Evolutionary conservation across 345 rosid species (phyloP).

Genomic region (Toxicodendron radicans): DNA sequence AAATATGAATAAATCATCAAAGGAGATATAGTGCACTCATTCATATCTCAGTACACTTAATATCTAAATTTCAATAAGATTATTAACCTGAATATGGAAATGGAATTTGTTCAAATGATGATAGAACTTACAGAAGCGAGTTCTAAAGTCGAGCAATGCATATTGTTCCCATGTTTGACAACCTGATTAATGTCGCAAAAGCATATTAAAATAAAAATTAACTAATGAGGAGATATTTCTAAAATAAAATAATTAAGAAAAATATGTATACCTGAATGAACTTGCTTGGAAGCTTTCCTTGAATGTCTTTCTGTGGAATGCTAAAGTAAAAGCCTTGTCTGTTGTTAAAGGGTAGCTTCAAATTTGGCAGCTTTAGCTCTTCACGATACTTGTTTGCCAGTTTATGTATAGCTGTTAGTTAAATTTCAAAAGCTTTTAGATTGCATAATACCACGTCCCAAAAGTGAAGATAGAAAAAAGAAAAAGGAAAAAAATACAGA

Average conservation of each 20-base stretch:
- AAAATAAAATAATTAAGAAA: constrained; percentile 17
- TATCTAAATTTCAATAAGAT: constrained; percentile 6
- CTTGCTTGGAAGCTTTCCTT: constrained; percentile 88
- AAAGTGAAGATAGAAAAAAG: constrained; percentile 6
- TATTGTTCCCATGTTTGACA: constrained; percentile 85
- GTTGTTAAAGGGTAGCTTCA: constrained; percentile 94
- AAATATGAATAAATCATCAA: neutral
- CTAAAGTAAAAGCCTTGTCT: constrained; percentile 98
- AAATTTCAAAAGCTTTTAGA: constrained; percentile 18
- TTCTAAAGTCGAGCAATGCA: constrained; percentile 89
- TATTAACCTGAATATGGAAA: neutral
- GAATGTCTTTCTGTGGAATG: constrained; percentile 81
- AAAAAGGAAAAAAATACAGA: neutral
- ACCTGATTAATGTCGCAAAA: constrained; percentile 50
- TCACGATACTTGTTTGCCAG: constrained; percentile 88
- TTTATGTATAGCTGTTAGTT: constrained; percentile 76
- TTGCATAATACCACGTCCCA: constrained; percentile 12
- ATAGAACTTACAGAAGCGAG: constrained; percentile 85
- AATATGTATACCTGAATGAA: constrained; percentile 72
- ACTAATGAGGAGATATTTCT: constrained; percentile 12
- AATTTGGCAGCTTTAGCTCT: constrained; percentile 80
- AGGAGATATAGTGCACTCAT: neutral
- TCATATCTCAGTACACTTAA: neutral
- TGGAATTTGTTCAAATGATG: constrained; percentile 2
- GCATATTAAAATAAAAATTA: constrained; percentile 23